phyloP scores from a whole-genome alignment of 768 basidiomycete species.

The Leccinum broughii region DNA sequence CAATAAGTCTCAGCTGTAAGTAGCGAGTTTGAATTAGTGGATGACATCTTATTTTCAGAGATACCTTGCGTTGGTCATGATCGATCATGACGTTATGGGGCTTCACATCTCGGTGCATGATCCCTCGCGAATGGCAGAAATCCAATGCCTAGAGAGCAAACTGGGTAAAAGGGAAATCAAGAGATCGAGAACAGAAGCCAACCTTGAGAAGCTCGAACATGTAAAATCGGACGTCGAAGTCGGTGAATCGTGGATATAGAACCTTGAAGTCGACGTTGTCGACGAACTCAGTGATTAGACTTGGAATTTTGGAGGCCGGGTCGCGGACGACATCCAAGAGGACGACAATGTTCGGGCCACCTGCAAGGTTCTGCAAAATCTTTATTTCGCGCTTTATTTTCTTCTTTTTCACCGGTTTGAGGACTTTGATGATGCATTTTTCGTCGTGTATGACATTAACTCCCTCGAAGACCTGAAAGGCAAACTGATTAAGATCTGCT shows the following conservation, averaged over 20 bases:
- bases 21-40: slow-evolving; percentile 13
- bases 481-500: slow-evolving; percentile 15
- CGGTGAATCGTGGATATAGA: slow-evolving; percentile 92
- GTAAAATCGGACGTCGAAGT: slow-evolving; percentile 95
- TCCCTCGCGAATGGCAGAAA: slow-evolving; percentile 97
- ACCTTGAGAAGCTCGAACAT: slow-evolving; percentile 96
- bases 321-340: slow-evolving; percentile 96
- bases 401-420: slow-evolving; percentile 99
- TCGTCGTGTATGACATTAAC: slow-evolving; percentile 88
- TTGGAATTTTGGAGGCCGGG: slow-evolving; percentile 94
- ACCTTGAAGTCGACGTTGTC: slow-evolving; percentile 98
- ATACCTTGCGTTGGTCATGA: slow-evolving; percentile 91
- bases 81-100: slow-evolving; percentile 99
- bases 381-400: slow-evolving; percentile 99
- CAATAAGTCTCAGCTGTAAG: slow-evolving; percentile 85
- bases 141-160: slow-evolving; percentile 71
- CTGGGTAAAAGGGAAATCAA: background rate
- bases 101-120: slow-evolving; percentile 99
- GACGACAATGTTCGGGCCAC: slow-evolving; percentile 92
- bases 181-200: slow-evolving; percentile 16
- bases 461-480: slow-evolving; percentile 82
- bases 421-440: slow-evolving; percentile 97
- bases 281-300: slow-evolving; percentile 95
- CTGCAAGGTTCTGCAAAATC: slow-evolving; percentile 94
- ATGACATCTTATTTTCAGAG: slow-evolving; percentile 19